These are phyloP conservation scores for Ciborinia camelliae DNA, from an alignment of 2,329 filamentous ascomycete species.

Conservation along the genomic window DNA sequence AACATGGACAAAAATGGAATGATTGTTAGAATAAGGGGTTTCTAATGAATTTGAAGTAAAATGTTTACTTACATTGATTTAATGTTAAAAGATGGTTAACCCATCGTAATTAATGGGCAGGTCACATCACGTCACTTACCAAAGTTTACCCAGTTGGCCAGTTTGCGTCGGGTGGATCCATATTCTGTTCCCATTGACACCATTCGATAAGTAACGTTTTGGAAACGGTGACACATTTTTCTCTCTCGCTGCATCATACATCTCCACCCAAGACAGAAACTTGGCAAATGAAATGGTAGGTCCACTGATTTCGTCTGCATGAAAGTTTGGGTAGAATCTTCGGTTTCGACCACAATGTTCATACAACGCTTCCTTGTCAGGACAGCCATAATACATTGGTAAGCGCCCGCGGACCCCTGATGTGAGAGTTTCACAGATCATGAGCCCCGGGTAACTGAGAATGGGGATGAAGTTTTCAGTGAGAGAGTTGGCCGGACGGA, in stretches of 20 bases:
- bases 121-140: background rate
- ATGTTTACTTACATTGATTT: background rate
- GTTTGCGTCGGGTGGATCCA: background rate
- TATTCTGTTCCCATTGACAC: background rate
- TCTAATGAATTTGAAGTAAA: background rate
- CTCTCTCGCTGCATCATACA: background rate
- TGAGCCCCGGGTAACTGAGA: background rate
- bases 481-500: background rate
- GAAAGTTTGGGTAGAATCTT: conserved; percentile 3
- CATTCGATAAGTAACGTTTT: background rate
- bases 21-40: background rate
- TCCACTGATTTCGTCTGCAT: background rate
- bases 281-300: background rate
- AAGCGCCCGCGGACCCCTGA: background rate
- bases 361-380: background rate
- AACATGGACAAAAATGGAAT: no score
- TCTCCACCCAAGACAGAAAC: background rate
- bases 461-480: background rate
- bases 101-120: background rate
- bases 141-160: background rate
- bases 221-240: background rate
- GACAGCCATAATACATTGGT: conserved; percentile 12
- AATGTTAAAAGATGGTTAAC: no score
- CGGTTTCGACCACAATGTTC: background rate
- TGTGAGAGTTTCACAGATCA: background rate